Percentiles rank a stretch among this genome's conserved stretches.
phyloP scores from a whole-genome alignment of 202 grass and related monocot species.

The Panicum virgatum region DNA sequence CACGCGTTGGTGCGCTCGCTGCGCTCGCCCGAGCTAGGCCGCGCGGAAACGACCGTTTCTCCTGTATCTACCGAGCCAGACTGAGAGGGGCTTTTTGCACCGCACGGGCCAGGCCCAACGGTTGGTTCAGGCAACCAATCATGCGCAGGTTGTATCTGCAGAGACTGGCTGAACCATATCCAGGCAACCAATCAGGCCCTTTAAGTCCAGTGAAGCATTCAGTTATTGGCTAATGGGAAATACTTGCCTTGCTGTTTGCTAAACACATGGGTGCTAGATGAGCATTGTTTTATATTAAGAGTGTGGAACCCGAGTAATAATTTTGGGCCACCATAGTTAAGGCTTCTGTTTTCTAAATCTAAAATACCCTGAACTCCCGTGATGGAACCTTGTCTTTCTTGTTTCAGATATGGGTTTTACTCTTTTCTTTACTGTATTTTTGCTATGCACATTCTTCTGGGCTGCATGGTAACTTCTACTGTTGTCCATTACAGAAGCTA shows the following conservation, averaged over 20 bases:
- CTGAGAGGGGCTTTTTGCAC: too few relatives aligned
- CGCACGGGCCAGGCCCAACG: too few relatives aligned
- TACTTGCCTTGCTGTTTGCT: background rate
- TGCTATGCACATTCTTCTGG: background rate
- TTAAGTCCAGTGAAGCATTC: background rate
- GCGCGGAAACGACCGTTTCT: too few relatives aligned
- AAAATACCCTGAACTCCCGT: background rate
- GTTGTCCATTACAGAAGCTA: slow-evolving; percentile 40
- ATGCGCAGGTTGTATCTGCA: too few relatives aligned
- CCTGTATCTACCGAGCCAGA: too few relatives aligned
- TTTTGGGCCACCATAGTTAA: background rate
- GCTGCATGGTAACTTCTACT: slow-evolving; percentile 12
- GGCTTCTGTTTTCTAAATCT: background rate
- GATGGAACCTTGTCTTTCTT: background rate
- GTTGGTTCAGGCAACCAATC: too few relatives aligned
- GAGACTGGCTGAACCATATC: too few relatives aligned
- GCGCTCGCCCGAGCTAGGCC: too few relatives aligned
- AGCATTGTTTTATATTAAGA: background rate
- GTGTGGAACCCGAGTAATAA: background rate
- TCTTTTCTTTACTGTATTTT: background rate
- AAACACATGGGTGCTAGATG: background rate
- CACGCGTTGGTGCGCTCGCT: too few relatives aligned
- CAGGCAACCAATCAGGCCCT: too few relatives aligned
- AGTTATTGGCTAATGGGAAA: background rate
- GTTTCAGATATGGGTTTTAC: background rate